These are phyloP conservation scores for Cicer chorassanicum DNA, from an alignment of 306 rosid genomes.

Conservation along the genomic window DNA sequence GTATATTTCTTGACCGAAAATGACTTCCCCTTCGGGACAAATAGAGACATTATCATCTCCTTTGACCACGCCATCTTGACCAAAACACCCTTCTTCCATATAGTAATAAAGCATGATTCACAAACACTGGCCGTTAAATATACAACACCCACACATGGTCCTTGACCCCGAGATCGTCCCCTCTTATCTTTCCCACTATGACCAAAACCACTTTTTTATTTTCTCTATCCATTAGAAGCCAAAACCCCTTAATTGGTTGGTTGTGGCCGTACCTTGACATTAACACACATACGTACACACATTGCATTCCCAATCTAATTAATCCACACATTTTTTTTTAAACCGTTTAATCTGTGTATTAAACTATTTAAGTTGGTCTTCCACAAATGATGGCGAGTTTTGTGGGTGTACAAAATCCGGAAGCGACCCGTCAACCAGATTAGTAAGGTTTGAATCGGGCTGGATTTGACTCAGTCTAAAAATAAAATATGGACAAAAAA, in stretches of 20 bases:
- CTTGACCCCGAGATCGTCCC: constrained; percentile 4
- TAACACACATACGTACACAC: neutral
- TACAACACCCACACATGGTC: neutral
- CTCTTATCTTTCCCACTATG: neutral
- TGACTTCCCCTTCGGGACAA: neutral
- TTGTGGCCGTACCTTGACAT: constrained; percentile 10
- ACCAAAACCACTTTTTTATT: neutral
- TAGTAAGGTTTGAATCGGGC: too few species aligned
- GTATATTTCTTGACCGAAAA: neutral
- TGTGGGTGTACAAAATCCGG: too few species aligned
- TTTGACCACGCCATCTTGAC: neutral
- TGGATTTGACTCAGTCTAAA: too few species aligned
- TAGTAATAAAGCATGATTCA: too few species aligned
- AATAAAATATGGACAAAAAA: too few species aligned
- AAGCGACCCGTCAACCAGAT: too few species aligned
- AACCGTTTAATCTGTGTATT: too few species aligned
- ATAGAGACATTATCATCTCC: neutral
- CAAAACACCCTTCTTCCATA: neutral
- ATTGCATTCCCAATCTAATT: neutral
- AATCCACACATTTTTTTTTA: neutral
- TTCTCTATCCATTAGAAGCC: neutral
- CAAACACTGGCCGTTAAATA: too few species aligned
- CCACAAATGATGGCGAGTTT: too few species aligned
- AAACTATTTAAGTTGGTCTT: too few species aligned
- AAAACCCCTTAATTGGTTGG: neutral